phyloP scores from a whole-genome alignment of 192 early-diverging fungal species.

The Diversispora eburnea region DNA sequence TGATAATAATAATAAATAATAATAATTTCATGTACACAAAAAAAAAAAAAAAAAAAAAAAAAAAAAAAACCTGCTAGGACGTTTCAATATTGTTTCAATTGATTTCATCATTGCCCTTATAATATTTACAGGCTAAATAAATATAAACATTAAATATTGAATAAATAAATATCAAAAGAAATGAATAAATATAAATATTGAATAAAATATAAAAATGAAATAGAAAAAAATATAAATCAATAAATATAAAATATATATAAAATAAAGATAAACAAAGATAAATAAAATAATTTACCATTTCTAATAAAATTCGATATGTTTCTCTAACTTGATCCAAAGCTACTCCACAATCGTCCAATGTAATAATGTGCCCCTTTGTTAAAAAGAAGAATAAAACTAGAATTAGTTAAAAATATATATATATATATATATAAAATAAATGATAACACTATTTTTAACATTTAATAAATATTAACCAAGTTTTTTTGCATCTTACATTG shows the following conservation, averaged over 20 bases:
- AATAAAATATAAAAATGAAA: too few relatives aligned
- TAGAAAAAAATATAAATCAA: too few relatives aligned
- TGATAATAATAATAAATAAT: neutral
- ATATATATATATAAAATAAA: neutral
- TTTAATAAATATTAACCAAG: neutral
- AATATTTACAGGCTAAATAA: constrained; percentile 48
- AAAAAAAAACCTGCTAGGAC: constrained; percentile 46
- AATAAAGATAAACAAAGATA: neutral
- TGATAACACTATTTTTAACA: neutral
- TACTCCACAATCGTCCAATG: constrained; percentile 56
- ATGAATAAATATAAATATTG: too few relatives aligned
- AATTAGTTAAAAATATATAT: neutral
- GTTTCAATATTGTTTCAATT: constrained; percentile 64
- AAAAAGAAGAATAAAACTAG: neutral
- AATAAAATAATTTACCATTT: constrained; percentile 41
- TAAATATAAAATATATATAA: neutral
- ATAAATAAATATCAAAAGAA: neutral
- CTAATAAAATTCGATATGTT: constrained; percentile 59
- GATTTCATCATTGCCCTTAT: constrained; percentile 74
- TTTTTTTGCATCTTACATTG: constrained; percentile 29
- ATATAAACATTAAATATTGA: constrained; percentile 2
- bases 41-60: too few relatives aligned
- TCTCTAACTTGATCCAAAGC: constrained; percentile 59
- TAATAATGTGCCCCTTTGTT: constrained; percentile 44
- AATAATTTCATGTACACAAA: constrained; percentile 25